These are phyloP conservation scores for Striga hermonthica DNA, from an alignment of 305 asterid species.

Conservation along the genomic window DNA sequence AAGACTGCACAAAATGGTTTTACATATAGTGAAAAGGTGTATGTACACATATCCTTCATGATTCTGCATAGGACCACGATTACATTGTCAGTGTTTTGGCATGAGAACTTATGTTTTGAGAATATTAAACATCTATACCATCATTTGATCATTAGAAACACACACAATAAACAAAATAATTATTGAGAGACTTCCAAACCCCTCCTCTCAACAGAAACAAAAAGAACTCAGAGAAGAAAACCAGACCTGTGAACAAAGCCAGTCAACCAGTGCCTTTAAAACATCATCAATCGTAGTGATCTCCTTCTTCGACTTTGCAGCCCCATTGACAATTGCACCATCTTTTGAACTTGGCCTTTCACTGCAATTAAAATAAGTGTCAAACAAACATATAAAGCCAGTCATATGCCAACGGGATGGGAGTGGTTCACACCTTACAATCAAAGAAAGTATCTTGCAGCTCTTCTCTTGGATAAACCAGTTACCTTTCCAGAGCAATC, in stretches of 20 bases:
- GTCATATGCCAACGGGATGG: slow-evolving; percentile 26
- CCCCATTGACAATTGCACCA: slow-evolving; percentile 45
- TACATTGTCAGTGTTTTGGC: no score
- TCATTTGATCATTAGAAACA: no score
- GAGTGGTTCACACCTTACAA: slow-evolving; percentile 59
- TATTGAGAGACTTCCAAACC: no score
- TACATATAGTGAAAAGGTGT: no score
- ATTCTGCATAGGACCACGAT: no score
- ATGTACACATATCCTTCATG: no score
- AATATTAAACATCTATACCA: no score
- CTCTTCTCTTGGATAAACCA: slow-evolving; percentile 97
- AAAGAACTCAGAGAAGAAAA: slow-evolving; percentile 18
- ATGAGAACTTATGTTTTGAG: no score
- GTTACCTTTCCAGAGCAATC: slow-evolving; percentile 87
- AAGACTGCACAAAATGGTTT: no score
- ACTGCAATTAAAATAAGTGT: slow-evolving; percentile 46
- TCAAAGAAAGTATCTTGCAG: slow-evolving; percentile 83
- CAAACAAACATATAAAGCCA: slow-evolving; percentile 19
- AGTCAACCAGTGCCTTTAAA: slow-evolving; percentile 77
- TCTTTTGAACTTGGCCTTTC: slow-evolving; percentile 68
- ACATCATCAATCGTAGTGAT: slow-evolving; percentile 64
- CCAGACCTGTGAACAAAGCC: slow-evolving; percentile 86
- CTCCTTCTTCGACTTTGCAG: slow-evolving; percentile 56
- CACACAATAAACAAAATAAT: no score
- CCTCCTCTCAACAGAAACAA: slow-evolving; percentile 6